Evolutionary conservation across 2,329 filamentous ascomycete species (phyloP), one percentile per base, ranked within the genome.

Genomic region (Fusarium agapanthi): DNA sequence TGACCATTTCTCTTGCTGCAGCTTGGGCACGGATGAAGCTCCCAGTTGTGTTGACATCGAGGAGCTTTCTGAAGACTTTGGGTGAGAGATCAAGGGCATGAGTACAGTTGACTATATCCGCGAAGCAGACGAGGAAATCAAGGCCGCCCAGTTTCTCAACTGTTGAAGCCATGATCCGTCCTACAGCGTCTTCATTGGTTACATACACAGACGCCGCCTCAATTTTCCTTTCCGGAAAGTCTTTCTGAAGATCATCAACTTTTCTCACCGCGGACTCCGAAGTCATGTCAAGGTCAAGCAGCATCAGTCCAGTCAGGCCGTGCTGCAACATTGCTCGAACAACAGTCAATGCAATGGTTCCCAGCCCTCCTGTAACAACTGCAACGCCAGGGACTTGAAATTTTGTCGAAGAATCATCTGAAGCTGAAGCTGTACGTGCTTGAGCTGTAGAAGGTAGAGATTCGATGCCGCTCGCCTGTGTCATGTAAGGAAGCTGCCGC

Each of bases 11-110:
- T 56, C 83, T 84, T 3, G 84, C 86, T 1, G 80, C 82, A 5
- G 92, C 92, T 73, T 93, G 91, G 0, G 92, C 91, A 73, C 89
- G 90, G 22, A 94, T 83, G 75, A 93, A 95, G 0, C 87, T 84
- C 0, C 92, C 93, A 0, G 91, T 92, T 3, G 91, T 88, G 77
- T 95, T 95, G 77, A 95, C 87, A 62, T 93, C 91, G 26, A 94
- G 76, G 0, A 91, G 87, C 34, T 86, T 86, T 12, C 89, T 86
- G 87, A 89, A 95, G 72, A 91, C 84, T 4, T 84, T 82, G 1
- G 86, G 80, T 0, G 85, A 81, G 83, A 91, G 89, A 5, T 91
- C 88, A 2, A 92, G 79, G 0, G 91, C 88, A 67, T 89, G 87
- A 1, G 86, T 83, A 72, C 88, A 91, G 41, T 85, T 86, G 1